These are phyloP conservation scores for Pseudocercospora crystallina DNA, from an alignment of 2,329 filamentous ascomycete genomes.

Conservation along the genomic window DNA sequence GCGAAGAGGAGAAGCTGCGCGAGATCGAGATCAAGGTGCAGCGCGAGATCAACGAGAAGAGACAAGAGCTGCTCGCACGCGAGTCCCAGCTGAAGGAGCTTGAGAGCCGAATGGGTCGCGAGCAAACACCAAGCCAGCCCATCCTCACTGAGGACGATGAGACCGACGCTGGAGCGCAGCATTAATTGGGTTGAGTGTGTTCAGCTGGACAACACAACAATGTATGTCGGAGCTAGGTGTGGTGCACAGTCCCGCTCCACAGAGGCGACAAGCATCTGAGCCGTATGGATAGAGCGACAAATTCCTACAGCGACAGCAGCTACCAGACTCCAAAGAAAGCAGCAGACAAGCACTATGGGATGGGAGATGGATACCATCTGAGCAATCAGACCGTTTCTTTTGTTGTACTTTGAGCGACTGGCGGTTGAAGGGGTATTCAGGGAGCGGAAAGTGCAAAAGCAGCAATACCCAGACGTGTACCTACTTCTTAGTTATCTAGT, in stretches of 20 bases:
- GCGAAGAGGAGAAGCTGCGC: slow-evolving; percentile 98
- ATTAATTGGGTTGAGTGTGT: slow-evolving; percentile 13
- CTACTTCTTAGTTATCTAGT: slow-evolving; percentile 17
- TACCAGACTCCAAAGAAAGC: not conserved
- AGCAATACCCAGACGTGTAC: slow-evolving; percentile 26
- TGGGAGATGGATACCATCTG: not conserved
- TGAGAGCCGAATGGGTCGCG: slow-evolving; percentile 90
- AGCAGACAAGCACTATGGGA: not conserved
- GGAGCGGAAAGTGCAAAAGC: slow-evolving; percentile 16
- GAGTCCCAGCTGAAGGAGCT: slow-evolving; percentile 99
- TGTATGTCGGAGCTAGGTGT: not conserved
- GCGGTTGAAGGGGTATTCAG: slow-evolving; percentile 15
- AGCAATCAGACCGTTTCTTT: slow-evolving; percentile 8
- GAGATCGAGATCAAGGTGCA: slow-evolving; percentile 99
- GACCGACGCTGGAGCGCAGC: slow-evolving; percentile 25
- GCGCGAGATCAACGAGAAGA: slow-evolving; percentile 99
- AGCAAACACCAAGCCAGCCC: slow-evolving; percentile 31
- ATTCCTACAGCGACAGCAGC: slow-evolving; percentile 8
- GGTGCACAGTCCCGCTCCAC: slow-evolving; percentile 3
- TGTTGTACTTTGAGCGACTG: slow-evolving; percentile 18
- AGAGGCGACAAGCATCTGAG: not conserved
- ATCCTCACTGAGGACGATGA: slow-evolving; percentile 24
- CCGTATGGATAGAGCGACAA: slow-evolving; percentile 5
- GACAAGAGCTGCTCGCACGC: slow-evolving; percentile 93
- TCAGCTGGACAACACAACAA: not conserved